phyloP scores from a whole-genome alignment of 257 asterid genomes.

The Orobanche coerulescens region DNA sequence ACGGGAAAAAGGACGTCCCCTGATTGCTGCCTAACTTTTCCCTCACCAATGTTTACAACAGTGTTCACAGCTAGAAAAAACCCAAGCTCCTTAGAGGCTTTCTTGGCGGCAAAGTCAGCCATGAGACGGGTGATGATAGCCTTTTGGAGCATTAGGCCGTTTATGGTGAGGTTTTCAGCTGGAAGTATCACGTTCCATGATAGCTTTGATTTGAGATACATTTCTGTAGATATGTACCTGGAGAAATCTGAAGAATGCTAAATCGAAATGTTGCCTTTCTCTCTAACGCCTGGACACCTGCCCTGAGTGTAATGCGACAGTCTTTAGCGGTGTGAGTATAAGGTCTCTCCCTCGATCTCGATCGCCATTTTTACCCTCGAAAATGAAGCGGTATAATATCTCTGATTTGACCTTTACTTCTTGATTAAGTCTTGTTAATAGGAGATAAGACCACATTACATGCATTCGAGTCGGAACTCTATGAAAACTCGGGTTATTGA shows the following conservation, averaged over 20 bases:
- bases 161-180: conserved; percentile 42
- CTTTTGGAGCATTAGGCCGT: conserved; percentile 69
- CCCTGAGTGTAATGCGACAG: neutral
- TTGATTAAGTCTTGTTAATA: too few species aligned
- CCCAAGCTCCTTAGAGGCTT: conserved; percentile 66
- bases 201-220: conserved; percentile 39
- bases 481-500: too few species aligned
- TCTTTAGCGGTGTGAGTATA: neutral
- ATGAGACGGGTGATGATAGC: conserved; percentile 63
- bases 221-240: too few species aligned
- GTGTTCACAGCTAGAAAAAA: conserved; percentile 63
- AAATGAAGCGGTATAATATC: too few species aligned
- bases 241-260: neutral
- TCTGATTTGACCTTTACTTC: too few species aligned
- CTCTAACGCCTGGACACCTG: neutral
- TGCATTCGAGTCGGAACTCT: too few species aligned
- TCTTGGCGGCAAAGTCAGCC: conserved; percentile 74
- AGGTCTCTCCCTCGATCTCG: too few species aligned
- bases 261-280: neutral
- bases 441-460: too few species aligned
- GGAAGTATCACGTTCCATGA: conserved; percentile 61
- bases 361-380: too few species aligned
- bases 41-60: conserved; percentile 54
- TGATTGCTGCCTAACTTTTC: conserved; percentile 57
- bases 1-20: conserved; percentile 86